phyloP scores from a whole-genome alignment of 202 grass and related monocot genomes.

The Brachypodium distachyon region DNA sequence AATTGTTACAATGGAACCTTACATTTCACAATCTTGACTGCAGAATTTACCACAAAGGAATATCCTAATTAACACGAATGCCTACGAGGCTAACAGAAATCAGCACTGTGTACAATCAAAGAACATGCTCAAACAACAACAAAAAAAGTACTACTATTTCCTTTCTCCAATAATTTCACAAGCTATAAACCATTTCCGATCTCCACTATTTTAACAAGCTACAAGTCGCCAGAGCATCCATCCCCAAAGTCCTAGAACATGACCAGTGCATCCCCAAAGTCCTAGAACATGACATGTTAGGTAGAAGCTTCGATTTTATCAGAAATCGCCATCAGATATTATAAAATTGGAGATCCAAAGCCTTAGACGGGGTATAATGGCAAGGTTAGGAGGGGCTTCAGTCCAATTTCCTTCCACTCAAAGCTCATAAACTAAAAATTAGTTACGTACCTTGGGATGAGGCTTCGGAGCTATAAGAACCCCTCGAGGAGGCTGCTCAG shows the following conservation, averaged over 20 bases:
- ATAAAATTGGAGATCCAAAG: no score
- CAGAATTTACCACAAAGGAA: neutral
- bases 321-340: no score
- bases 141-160: neutral
- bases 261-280: no score
- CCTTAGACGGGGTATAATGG: neutral
- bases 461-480: slow-evolving; percentile 37
- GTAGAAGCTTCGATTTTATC: no score
- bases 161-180: neutral
- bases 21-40: neutral
- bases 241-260: no score
- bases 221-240: neutral
- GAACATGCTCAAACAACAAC: neutral
- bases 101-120: neutral
- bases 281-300: no score
- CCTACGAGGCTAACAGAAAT: no score
- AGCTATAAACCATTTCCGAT: no score
- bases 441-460: slow-evolving; percentile 80
- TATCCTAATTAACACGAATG: slow-evolving; percentile 4
- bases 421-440: neutral
- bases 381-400: neutral
- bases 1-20: neutral
- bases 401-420: neutral
- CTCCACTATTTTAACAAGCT: no score
- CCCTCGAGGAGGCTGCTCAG: slow-evolving; percentile 33